phyloP scores from a whole-genome alignment of 2,329 filamentous ascomycete genomes.

The Claviceps spartinae region DNA sequence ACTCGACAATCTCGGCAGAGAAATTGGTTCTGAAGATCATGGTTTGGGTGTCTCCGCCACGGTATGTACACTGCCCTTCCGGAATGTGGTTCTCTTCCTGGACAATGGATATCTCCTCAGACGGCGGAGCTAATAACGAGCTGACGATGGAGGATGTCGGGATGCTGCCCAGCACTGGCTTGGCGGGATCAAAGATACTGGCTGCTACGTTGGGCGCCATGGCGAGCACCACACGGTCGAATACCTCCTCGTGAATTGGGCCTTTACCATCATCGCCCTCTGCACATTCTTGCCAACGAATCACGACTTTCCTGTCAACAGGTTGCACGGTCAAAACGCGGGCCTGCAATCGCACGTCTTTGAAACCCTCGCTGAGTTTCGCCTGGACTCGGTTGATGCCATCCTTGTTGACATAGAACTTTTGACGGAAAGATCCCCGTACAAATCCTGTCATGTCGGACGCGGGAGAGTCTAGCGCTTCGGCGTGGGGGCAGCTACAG shows the following conservation, averaged over 20 bases:
- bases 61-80: constrained; percentile 14
- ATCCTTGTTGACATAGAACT: constrained; percentile 36
- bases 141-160: constrained; percentile 35
- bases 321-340: constrained; percentile 23
- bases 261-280: constrained; percentile 5
- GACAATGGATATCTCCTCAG: constrained; percentile 4
- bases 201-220: constrained; percentile 40
- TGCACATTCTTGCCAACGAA: constrained; percentile 21
- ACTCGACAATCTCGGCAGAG: constrained; percentile 17
- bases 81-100: constrained; percentile 1
- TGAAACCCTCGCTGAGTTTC: constrained; percentile 26
- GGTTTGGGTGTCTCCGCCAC: constrained; percentile 16
- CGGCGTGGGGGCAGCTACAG: constrained; percentile 38
- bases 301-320: constrained; percentile 10
- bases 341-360: constrained; percentile 25
- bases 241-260: constrained; percentile 19
- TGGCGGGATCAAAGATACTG: constrained; percentile 31
- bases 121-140: constrained; percentile 22
- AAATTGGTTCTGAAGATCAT: constrained; percentile 24
- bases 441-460: constrained; percentile 39
- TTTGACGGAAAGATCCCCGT: constrained; percentile 28
- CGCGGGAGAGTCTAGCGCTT: constrained; percentile 37
- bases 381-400: constrained; percentile 36
- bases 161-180: constrained; percentile 24
- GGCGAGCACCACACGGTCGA: constrained; percentile 39